phyloP scores from a whole-genome alignment of 2,329 filamentous ascomycete species.

The Clarireedia homoeocarpa region DNA sequence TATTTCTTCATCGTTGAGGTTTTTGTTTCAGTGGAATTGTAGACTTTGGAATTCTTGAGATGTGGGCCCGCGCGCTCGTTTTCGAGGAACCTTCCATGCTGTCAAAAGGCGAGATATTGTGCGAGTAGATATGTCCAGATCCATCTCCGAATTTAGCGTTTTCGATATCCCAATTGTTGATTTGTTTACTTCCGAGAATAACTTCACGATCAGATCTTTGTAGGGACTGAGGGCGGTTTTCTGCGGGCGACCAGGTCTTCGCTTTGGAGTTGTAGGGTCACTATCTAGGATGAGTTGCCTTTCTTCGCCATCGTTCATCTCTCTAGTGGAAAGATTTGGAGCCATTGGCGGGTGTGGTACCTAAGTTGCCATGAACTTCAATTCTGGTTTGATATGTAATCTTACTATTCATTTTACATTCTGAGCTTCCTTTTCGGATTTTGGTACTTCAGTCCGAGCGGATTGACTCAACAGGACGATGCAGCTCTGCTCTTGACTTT shows the following conservation, averaged over 20 bases:
- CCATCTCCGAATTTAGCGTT: slow-evolving; percentile 22
- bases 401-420: no score
- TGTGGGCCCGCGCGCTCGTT: slow-evolving; percentile 22
- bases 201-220: slow-evolving; percentile 23
- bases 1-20: slow-evolving; percentile 27
- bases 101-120: slow-evolving; percentile 24
- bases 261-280: not conserved
- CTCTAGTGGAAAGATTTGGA: not conserved
- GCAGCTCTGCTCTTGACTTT: no score
- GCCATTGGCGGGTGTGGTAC: no score
- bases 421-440: no score
- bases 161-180: slow-evolving; percentile 25
- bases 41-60: slow-evolving; percentile 23
- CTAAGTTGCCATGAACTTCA: no score
- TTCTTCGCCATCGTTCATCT: not conserved
- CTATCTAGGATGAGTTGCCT: not conserved
- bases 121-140: slow-evolving; percentile 24
- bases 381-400: no score
- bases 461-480: no score
- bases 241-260: slow-evolving; percentile 23
- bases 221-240: slow-evolving; percentile 22
- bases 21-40: slow-evolving; percentile 25
- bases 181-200: slow-evolving; percentile 21
- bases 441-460: no score
- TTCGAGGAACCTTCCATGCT: slow-evolving; percentile 21